Percentiles rank a stretch among this genome's conserved stretches.
These are phyloP conservation scores for Alisma plantagoaquatica DNA, from an alignment of 106 monocot species.

Conservation along the genomic window DNA sequence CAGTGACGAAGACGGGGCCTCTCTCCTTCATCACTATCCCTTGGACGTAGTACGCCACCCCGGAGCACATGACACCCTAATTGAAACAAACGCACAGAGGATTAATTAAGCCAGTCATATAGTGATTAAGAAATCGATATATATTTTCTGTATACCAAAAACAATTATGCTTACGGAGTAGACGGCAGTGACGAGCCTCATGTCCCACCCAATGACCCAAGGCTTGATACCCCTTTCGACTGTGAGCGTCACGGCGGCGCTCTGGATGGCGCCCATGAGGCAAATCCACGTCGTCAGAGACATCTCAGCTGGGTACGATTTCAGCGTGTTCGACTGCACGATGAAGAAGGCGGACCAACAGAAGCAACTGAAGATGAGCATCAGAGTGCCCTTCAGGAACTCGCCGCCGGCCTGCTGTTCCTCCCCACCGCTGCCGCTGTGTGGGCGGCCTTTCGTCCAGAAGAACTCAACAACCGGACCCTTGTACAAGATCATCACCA, in stretches of 20 bases:
- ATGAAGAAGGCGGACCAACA: slow-evolving; percentile 69
- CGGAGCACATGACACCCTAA: no score
- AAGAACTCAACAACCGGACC: slow-evolving; percentile 45
- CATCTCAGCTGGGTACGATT: slow-evolving; percentile 26
- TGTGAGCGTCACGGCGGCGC: slow-evolving; percentile 21
- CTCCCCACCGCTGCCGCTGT: slow-evolving; percentile 8
- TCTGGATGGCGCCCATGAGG: slow-evolving; percentile 3
- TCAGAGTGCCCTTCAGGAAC: slow-evolving; percentile 46
- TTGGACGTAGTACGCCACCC: no score
- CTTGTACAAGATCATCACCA: slow-evolving; percentile 73
- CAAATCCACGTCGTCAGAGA: slow-evolving; percentile 16
- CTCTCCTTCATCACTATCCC: no score
- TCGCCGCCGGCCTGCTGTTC: slow-evolving; percentile 9
- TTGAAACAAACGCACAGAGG: no score
- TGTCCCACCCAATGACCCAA: slow-evolving; percentile 56
- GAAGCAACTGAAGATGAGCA: slow-evolving; percentile 40
- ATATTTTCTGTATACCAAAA: no score
- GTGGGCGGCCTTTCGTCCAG: slow-evolving; percentile 27
- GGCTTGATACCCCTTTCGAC: slow-evolving; percentile 27
- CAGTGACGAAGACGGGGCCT: no score
- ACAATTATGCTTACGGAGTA: slow-evolving; percentile 86
- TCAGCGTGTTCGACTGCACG: slow-evolving; percentile 58
- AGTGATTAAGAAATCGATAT: no score
- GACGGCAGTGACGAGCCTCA: slow-evolving; percentile 36
- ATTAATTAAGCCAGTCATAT: no score